A percentile compares a stretch with the other conserved stretches of the same genome.
phyloP scores from a whole-genome alignment of 2,329 filamentous ascomycete genomes.

The Diplodia seriata region DNA sequence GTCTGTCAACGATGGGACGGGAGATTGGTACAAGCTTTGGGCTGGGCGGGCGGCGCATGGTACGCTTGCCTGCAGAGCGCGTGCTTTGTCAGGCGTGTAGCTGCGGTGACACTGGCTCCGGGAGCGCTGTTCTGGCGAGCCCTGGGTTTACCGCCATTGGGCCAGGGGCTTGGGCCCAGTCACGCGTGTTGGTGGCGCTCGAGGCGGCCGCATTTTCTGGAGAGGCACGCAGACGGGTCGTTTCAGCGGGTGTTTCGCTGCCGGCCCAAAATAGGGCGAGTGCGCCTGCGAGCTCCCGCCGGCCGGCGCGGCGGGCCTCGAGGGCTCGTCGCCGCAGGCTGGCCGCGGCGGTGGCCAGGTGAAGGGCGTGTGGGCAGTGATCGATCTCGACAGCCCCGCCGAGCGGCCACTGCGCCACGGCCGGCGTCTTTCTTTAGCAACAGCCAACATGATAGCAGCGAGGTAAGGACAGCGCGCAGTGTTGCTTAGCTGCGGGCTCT shows the following conservation, averaged over 20 bases:
- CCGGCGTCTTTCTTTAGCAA: conserved; percentile 31
- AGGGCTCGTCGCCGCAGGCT: background rate
- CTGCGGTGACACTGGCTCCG: conserved; percentile 31
- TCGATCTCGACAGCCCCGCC: conserved; percentile 24
- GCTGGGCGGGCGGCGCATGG: conserved; percentile 15
- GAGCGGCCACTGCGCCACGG: conserved; percentile 28
- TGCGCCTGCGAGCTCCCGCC: conserved; percentile 3
- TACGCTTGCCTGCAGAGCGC: conserved; percentile 24
- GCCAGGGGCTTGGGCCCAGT: conserved; percentile 25
- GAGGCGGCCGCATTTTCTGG: conserved; percentile 23
- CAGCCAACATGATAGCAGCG: conserved; percentile 20
- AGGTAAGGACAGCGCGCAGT: conserved; percentile 22
- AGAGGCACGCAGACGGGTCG: conserved; percentile 29
- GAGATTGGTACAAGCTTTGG: conserved; percentile 33
- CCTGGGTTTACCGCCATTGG: conserved; percentile 33
- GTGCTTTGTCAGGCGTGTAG: conserved; percentile 25
- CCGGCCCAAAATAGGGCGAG: conserved; percentile 32
- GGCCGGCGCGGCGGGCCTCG: conserved; percentile 5
- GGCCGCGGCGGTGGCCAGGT: background rate
- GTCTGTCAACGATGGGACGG: conserved; percentile 23
- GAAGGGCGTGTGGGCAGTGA: conserved; percentile 16
- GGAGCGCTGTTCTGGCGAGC: conserved; percentile 28
- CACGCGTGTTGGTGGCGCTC: conserved; percentile 33
- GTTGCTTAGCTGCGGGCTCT: conserved; percentile 26
- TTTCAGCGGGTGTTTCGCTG: conserved; percentile 34